phyloP scores from a whole-genome alignment of 2,329 filamentous ascomycete genomes.

The Alternaria postmessia region DNA sequence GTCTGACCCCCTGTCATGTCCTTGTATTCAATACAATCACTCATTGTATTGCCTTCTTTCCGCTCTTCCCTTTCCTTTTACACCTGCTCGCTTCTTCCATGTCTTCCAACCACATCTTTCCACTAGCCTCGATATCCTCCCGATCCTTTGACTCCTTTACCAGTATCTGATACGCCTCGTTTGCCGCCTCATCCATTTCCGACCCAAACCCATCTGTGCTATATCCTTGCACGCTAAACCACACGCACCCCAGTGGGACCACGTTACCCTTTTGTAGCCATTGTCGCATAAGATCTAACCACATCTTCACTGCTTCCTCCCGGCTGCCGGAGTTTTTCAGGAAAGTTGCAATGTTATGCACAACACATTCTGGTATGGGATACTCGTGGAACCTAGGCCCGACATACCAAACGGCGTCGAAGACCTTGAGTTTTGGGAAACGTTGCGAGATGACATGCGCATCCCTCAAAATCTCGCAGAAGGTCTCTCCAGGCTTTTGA shows the following conservation, averaged over 20 bases:
- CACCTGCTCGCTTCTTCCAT: constrained; percentile 19
- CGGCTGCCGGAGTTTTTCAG: neutral
- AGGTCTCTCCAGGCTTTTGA: constrained; percentile 7
- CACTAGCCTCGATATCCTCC: constrained; percentile 9
- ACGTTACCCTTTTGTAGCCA: constrained; percentile 8
- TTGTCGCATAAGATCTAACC: constrained; percentile 17
- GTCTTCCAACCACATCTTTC: constrained; percentile 21
- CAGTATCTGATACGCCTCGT: constrained; percentile 5
- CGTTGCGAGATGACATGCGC: constrained; percentile 14
- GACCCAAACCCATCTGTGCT: constrained; percentile 4
- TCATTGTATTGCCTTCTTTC: neutral
- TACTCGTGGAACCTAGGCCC: neutral
- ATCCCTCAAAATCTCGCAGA: constrained; percentile 20
- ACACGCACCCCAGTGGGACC: constrained; percentile 21
- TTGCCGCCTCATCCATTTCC: neutral
- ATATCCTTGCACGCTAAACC: neutral
- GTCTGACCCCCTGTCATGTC: neutral
- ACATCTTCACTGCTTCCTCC: constrained; percentile 11
- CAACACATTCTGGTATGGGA: neutral
- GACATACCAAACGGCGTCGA: constrained; percentile 15
- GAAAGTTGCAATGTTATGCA: neutral
- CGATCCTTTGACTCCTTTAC: constrained; percentile 11
- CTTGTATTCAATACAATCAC: neutral
- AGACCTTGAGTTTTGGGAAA: constrained; percentile 25
- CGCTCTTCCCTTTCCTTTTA: constrained; percentile 8